Conservation (phyloP, 176 grass and related monocot species). For the Phragmites australis region DNA sequence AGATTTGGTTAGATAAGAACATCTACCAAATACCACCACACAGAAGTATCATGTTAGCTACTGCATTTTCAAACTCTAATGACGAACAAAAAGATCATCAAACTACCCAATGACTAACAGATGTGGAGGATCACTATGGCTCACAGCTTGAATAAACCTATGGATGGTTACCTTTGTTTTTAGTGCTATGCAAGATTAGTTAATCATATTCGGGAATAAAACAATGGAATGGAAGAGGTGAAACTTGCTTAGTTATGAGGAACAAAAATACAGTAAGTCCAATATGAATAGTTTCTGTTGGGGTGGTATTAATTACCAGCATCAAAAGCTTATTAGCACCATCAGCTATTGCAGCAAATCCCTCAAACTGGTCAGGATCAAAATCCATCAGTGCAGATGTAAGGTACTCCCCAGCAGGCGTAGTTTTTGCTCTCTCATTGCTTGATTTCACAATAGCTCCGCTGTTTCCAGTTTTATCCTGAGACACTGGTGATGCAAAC, state of each 20-base stretch:
- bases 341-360: conserved; percentile 94
- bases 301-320: conserved; percentile 63
- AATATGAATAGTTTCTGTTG: conserved; percentile 9
- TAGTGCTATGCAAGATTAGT: too few species aligned
- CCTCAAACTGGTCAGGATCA: conserved; percentile 91
- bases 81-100: too few species aligned
- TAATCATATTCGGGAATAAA: too few species aligned
- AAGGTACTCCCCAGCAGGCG: conserved; percentile 95
- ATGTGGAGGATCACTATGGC: too few species aligned
- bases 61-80: too few species aligned
- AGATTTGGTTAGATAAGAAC: too few species aligned
- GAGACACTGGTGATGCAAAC: conserved; percentile 32
- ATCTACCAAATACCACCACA: too few species aligned
- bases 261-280: conserved; percentile 3
- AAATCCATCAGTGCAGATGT: conserved; percentile 92
- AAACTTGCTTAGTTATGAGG: neutral
- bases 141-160: too few species aligned
- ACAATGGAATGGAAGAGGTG: neutral
- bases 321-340: conserved; percentile 99
- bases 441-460: conserved; percentile 88
- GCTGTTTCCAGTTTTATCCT: conserved; percentile 69
- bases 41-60: too few species aligned
- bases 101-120: too few species aligned
- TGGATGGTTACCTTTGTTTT: too few species aligned
- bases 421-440: conserved; percentile 83